Conservation (phyloP, 2,329 filamentous ascomycete species). For the Didymella arachidicola region DNA sequence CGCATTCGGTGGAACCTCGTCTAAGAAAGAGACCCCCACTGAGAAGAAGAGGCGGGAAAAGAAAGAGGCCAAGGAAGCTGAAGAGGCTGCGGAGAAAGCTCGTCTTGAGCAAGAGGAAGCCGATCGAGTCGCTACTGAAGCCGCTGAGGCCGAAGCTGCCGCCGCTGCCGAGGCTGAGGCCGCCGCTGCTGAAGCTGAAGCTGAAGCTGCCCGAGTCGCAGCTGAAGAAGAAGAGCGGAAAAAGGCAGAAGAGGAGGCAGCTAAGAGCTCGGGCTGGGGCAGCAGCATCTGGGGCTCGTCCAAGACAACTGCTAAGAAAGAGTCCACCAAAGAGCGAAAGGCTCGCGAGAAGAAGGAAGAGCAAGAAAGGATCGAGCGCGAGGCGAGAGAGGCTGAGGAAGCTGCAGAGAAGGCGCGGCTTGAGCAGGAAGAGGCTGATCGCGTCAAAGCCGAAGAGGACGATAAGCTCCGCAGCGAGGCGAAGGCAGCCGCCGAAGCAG, state of each 20-base stretch:
- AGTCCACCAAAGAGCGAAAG: conserved; percentile 42
- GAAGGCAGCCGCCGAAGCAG: conserved; percentile 25
- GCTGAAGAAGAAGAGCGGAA: conserved; percentile 38
- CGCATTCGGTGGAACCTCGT: conserved; percentile 22
- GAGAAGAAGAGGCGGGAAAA: conserved; percentile 43
- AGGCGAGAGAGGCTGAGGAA: conserved; percentile 29
- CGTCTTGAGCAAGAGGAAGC: conserved; percentile 50
- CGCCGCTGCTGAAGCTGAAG: conserved; percentile 19
- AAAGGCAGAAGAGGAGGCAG: conserved; percentile 36
- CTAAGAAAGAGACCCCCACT: conserved; percentile 47
- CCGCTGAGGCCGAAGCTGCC: conserved; percentile 40
- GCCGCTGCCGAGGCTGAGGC: conserved; percentile 28
- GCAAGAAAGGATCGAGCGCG: conserved; percentile 26
- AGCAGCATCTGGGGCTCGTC: conserved; percentile 32
- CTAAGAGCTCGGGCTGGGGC: conserved; percentile 36
- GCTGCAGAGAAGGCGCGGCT: conserved; percentile 31
- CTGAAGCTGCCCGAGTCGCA: conserved; percentile 34
- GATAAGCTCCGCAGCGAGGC: conserved; percentile 41
- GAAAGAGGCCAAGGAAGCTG: conserved; percentile 48
- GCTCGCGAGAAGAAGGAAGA: conserved; percentile 46
- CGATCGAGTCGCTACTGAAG: conserved; percentile 50
- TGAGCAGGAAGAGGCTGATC: conserved; percentile 31
- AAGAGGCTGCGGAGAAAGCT: conserved; percentile 39
- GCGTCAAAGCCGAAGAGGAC: conserved; percentile 32
- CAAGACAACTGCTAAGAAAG: conserved; percentile 47